Percentiles rank a stretch among this genome's conserved stretches.
These are phyloP conservation scores for Neonectria hederae DNA, from an alignment of 2,329 filamentous ascomycete species.

Conservation along the genomic window DNA sequence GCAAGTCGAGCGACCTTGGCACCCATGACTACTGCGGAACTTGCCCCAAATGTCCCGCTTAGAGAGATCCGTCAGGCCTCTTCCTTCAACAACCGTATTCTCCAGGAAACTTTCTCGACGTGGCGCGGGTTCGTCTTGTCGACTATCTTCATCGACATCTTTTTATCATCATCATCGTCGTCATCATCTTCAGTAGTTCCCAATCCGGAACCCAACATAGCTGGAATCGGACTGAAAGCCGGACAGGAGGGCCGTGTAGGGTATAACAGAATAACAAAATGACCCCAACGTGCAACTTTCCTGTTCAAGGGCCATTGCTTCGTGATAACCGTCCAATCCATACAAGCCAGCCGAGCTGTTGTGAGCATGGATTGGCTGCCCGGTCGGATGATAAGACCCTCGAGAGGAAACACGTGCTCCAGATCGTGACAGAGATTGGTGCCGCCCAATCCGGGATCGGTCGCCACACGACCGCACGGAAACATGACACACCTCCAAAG, in stretches of 20 bases:
- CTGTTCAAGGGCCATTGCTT: not conserved
- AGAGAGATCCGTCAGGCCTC: not conserved
- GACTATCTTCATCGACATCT: not conserved
- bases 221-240: not conserved
- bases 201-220: not conserved
- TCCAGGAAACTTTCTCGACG: not conserved
- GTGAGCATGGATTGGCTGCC: not conserved
- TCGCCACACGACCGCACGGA: not conserved
- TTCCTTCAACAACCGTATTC: not conserved
- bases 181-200: not conserved
- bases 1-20: slow-evolving; percentile 45
- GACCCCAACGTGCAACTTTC: slow-evolving; percentile 1
- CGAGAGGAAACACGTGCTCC: not conserved
- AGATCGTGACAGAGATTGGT: not conserved
- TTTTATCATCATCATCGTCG: not conserved
- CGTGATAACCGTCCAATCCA: not conserved
- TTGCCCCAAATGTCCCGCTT: slow-evolving; percentile 42
- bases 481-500: not conserved
- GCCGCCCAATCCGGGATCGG: not conserved
- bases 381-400: not conserved
- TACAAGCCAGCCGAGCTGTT: not conserved
- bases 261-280: slow-evolving; percentile 18
- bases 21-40: slow-evolving; percentile 48
- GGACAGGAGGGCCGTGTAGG: not conserved
- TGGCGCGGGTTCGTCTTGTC: slow-evolving; percentile 17